Conservation (phyloP, 139 green algal species). For the Desmodesmus armatus region DNA sequence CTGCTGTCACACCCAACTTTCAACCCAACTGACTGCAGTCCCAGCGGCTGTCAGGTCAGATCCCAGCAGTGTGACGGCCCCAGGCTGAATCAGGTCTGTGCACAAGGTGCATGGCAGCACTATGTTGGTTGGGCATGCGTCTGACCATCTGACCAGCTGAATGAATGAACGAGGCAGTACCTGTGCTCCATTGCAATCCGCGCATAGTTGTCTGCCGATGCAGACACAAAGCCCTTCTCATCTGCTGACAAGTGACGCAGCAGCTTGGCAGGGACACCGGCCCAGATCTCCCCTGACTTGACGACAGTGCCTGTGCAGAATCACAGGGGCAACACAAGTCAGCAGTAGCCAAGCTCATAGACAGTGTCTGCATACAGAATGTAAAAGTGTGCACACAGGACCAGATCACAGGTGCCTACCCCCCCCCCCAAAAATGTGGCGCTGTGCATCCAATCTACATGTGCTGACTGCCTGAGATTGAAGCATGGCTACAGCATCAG, state of each 20-base stretch:
- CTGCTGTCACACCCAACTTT: not conserved
- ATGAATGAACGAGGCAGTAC: constrained; percentile 43
- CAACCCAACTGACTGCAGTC: not conserved
- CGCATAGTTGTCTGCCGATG: constrained; percentile 84
- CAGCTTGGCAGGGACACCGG: constrained; percentile 88
- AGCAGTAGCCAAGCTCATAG: not conserved
- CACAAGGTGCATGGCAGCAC: not conserved
- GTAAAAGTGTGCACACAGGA: too few relatives aligned
- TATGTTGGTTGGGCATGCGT: not conserved
- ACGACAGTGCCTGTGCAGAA: constrained; percentile 63
- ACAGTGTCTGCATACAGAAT: too few relatives aligned
- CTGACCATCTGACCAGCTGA: not conserved
- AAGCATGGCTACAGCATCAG: too few relatives aligned
- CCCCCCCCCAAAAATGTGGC: too few relatives aligned
- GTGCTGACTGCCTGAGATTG: too few relatives aligned
- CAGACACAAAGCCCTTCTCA: constrained; percentile 83
- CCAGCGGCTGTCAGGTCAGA: not conserved
- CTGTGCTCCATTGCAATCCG: constrained; percentile 76
- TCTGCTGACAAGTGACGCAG: constrained; percentile 82
- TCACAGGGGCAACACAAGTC: not conserved
- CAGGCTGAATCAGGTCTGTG: too few relatives aligned
- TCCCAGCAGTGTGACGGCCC: too few relatives aligned
- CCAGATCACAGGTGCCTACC: too few relatives aligned
- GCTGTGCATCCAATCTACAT: too few relatives aligned
- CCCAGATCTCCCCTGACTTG: constrained; percentile 92